phyloP scores from a whole-genome alignment of 441 rosid genomes.

The Populus tomentosa region DNA sequence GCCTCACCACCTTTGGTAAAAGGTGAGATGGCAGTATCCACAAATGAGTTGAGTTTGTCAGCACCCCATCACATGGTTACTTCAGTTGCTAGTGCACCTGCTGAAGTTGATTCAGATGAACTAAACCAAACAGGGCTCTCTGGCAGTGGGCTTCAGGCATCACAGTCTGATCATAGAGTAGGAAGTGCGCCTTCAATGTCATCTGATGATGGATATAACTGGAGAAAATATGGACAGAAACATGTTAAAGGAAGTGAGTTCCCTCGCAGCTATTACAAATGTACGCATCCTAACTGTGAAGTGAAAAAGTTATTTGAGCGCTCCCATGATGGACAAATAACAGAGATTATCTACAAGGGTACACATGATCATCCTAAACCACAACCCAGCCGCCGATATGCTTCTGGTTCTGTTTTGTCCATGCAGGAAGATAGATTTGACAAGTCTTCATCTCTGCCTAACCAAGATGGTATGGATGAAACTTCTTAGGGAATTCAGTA shows the following conservation, averaged over 20 bases:
- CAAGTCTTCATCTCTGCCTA: constrained; percentile 38
- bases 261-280: constrained; percentile 97
- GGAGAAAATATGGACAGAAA: constrained; percentile 98
- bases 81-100: constrained; percentile 40
- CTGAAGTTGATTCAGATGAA: constrained; percentile 63
- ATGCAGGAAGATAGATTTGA: constrained; percentile 69
- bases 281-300: constrained; percentile 96
- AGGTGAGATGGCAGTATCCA: constrained; percentile 56
- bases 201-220: constrained; percentile 92
- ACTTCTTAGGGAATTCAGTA: not conserved
- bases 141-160: constrained; percentile 29
- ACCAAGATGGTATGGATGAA: constrained; percentile 57
- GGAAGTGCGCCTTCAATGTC: constrained; percentile 40
- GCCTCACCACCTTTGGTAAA: constrained; percentile 40
- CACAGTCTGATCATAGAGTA: constrained; percentile 60
- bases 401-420: constrained; percentile 53
- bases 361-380: constrained; percentile 97
- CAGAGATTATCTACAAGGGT: constrained; percentile 92
- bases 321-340: constrained; percentile 81
- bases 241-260: constrained; percentile 95
- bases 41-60: constrained; percentile 57
- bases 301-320: constrained; percentile 96
- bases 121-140: constrained; percentile 40
- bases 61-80: constrained; percentile 37
- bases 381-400: constrained; percentile 70